Conservation (phyloP, 1,284 basidiomycete species). For the Cryptococcus jaspeensis region DNA sequence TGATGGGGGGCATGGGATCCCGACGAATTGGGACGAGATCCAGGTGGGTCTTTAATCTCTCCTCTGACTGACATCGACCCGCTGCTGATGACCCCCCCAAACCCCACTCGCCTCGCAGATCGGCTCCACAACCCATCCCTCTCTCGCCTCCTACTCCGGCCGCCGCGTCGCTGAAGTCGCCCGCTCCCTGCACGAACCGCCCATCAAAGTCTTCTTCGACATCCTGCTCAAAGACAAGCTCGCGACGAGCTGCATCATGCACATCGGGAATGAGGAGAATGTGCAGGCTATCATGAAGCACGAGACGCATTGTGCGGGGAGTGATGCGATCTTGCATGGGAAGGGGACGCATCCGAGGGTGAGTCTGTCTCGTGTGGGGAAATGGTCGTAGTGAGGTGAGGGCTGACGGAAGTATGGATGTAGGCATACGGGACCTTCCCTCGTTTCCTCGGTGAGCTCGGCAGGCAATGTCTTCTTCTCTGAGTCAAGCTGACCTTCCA, state of each 20-base stretch:
- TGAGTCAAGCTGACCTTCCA: not conserved
- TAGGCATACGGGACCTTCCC: constrained; percentile 47
- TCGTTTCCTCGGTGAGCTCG: constrained; percentile 30
- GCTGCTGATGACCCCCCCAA: too few species aligned
- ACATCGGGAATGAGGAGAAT: constrained; percentile 50
- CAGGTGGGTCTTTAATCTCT: constrained; percentile 26
- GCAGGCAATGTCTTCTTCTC: not conserved
- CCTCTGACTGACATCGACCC: too few species aligned
- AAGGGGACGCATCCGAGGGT: constrained; percentile 33
- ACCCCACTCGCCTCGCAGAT: constrained; percentile 17
- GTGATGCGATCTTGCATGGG: constrained; percentile 46
- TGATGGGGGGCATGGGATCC: constrained; percentile 49
- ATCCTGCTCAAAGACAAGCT: constrained; percentile 42
- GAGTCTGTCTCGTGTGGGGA: too few species aligned
- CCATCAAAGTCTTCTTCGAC: constrained; percentile 41
- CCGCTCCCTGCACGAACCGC: not conserved
- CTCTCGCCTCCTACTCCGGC: constrained; percentile 23
- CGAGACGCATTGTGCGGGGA: constrained; percentile 39
- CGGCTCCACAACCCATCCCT: constrained; percentile 31
- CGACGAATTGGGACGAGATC: constrained; percentile 45
- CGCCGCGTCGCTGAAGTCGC: constrained; percentile 31
- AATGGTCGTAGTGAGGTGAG: not conserved
- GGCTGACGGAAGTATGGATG: not conserved
- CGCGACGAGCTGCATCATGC: constrained; percentile 44
- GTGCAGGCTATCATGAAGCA: constrained; percentile 45